These are phyloP conservation scores for Poa pratensis DNA, from an alignment of 176 grass and related monocot species.

Conservation along the genomic window DNA sequence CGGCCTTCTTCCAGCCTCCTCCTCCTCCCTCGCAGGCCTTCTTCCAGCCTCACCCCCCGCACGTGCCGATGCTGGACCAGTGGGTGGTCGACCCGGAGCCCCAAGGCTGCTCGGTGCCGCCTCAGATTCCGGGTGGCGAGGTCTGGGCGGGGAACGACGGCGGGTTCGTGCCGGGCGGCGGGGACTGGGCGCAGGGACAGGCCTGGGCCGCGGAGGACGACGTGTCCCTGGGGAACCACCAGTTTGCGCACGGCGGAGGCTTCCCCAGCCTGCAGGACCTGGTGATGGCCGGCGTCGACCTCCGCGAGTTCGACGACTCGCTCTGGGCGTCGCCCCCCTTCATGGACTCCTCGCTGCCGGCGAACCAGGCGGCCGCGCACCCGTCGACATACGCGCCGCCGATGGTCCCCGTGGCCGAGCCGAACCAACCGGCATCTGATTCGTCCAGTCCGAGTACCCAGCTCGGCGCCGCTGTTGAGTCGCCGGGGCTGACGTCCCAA, in stretches of 20 bases:
- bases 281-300: neutral
- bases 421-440: neutral
- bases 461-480: too few relatives aligned
- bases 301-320: neutral
- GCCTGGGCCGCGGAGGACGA: neutral
- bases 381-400: neutral
- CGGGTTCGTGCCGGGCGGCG: neutral
- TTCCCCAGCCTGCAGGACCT: neutral
- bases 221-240: neutral
- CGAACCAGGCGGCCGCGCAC: neutral
- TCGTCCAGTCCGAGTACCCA: neutral
- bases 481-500: too few relatives aligned
- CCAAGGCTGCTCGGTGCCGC: neutral
- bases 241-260: neutral
- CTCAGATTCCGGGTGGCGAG: neutral
- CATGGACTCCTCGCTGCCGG: neutral
- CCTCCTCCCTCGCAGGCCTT: neutral
- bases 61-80: neutral
- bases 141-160: neutral
- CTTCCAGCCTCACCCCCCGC: neutral
- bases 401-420: too few relatives aligned
- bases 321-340: neutral
- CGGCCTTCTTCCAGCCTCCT: neutral
- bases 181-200: neutral
- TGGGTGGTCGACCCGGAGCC: neutral